A percentile compares a stretch with the other conserved stretches of the same genome.
phyloP scores from a whole-genome alignment of 192 early-diverging fungal species.

The Backusella tuberculispora region DNA sequence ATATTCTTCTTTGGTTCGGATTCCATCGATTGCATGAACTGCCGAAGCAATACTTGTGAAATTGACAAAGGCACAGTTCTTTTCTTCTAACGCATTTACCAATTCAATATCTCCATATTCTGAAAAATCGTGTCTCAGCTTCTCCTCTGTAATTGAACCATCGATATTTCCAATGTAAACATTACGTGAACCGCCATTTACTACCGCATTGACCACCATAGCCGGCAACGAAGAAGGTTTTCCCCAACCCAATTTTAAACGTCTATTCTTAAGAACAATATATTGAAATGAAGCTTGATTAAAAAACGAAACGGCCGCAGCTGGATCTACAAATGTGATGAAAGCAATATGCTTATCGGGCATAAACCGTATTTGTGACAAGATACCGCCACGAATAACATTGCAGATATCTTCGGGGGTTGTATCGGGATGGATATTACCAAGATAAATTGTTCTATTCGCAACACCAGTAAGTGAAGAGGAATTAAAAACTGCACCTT shows the following conservation, averaged over 20 bases:
- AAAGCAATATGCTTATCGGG: constrained; percentile 83
- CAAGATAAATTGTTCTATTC: constrained; percentile 88
- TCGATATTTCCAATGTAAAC: constrained; percentile 81
- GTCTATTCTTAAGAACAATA: constrained; percentile 70
- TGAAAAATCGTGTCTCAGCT: constrained; percentile 73
- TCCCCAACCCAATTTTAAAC: constrained; percentile 84
- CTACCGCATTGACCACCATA: constrained; percentile 59
- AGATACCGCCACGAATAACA: constrained; percentile 83
- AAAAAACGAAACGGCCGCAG: constrained; percentile 65
- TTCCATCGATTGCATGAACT: constrained; percentile 77
- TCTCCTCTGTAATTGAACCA: constrained; percentile 65
- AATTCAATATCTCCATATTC: constrained; percentile 89
- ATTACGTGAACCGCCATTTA: constrained; percentile 73
- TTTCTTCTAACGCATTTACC: constrained; percentile 81
- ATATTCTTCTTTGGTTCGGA: constrained; percentile 65
- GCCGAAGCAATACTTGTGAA: constrained; percentile 78
- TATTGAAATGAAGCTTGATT: constrained; percentile 61
- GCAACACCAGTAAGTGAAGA: constrained; percentile 37
- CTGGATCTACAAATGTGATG: constrained; percentile 82
- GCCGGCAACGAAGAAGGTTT: constrained; percentile 62
- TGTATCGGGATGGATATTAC: constrained; percentile 76
- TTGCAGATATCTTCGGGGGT: constrained; percentile 85
- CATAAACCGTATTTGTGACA: constrained; percentile 77
- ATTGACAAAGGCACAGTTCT: constrained; percentile 87
- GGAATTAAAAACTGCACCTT: not conserved